These are phyloP conservation scores for Cicer yamashitae DNA, from an alignment of 306 rosid genomes.

Conservation along the genomic window DNA sequence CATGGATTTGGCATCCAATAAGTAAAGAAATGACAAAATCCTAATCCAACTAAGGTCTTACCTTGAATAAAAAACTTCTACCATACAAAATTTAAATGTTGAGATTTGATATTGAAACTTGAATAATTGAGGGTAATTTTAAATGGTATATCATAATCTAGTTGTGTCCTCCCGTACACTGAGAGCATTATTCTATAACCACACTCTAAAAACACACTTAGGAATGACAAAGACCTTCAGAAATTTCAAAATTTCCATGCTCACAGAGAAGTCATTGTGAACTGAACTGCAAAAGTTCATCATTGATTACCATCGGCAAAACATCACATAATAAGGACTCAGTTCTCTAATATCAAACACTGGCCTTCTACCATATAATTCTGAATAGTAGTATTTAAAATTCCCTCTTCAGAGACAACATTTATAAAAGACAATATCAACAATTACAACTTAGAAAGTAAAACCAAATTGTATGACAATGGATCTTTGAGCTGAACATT, in stretches of 20 bases:
- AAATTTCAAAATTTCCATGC: conserved; percentile 25
- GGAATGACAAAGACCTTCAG: conserved; percentile 19
- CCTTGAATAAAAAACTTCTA: conserved; percentile 15
- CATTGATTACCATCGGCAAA: conserved; percentile 27
- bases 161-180: conserved; percentile 12
- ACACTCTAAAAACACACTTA: conserved; percentile 19
- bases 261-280: conserved; percentile 9
- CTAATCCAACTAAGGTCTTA: conserved; percentile 11
- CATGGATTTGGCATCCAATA: conserved; percentile 36
- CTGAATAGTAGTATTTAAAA: conserved; percentile 17
- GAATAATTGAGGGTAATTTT: neutral
- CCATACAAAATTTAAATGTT: conserved; percentile 30
- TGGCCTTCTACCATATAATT: neutral
- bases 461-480: conserved; percentile 33
- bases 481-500: conserved; percentile 17
- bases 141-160: conserved; percentile 23
- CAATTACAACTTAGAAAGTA: conserved; percentile 18
- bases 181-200: conserved; percentile 4
- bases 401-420: conserved; percentile 21
- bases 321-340: conserved; percentile 17
- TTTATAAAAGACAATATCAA: conserved; percentile 6
- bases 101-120: conserved; percentile 25
- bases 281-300: conserved; percentile 19
- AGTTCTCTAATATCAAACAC: conserved; percentile 23
- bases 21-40: conserved; percentile 15